Base-by-base conservation (phyloP, 106 monocot genomes). In the Posidonia australis region DNA sequence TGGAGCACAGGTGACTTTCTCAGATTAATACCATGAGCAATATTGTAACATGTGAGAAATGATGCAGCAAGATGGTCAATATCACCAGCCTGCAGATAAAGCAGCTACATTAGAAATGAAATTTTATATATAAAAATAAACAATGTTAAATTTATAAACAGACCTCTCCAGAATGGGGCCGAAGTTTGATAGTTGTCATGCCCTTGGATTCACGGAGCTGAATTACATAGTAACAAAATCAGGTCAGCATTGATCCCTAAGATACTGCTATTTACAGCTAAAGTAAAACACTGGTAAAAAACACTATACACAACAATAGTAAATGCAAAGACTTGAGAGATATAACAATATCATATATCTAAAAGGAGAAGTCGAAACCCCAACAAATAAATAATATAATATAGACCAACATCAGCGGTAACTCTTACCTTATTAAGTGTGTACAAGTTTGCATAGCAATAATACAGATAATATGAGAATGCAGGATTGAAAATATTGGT, bases 121-220 rank as follows among this genome's bases (percentile, higher is more conserved):
- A 48, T 21, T 28, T 31, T 18, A 5, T 52, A 2, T 20, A 29
- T 49, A 63, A 74, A 54, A 20, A 58, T 14, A 47, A 59, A 48
- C 14, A 17, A 58, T 28, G 17, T 17, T 19, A 36, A 25, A 21
- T 36, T 7, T 36, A 36, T 58, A 49, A 21, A 53, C 21, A 23
- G 74, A 91, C 98, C 91, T 99, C 98, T 22, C 98, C 98, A 77
- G 85, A 70, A 79, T 99, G 98, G 36, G 98, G 98, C 47, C 91
- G 90, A 55, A 99, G 85, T 72, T 91, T 99, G 70, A 99, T 99
- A 13, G 87, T 99, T 45, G 87, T 83, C 98, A 99, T 91, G 18
- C 98, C 98, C 73, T 91, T 99, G 2, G 81, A 91, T 65, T 99
- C 98, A 72, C 90, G 91, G 44, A 99, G 85, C 98, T 99, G 71